These are phyloP conservation scores for Phellinidium pouzarii DNA, from an alignment of 1,284 basidiomycete species.

Conservation along the genomic window DNA sequence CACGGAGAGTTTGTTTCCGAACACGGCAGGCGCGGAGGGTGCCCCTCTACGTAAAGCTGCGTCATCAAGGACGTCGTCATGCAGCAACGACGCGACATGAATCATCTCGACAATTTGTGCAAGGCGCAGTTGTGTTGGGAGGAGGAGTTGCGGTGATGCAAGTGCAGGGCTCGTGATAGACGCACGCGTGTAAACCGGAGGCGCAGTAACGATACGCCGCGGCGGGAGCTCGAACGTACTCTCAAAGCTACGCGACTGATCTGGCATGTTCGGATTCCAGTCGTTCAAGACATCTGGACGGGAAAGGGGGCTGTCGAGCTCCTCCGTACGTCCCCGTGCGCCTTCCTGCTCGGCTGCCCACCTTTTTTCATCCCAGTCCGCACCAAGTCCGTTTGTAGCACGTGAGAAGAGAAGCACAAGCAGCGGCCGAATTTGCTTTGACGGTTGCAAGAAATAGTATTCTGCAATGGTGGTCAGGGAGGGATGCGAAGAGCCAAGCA, in stretches of 20 bases:
- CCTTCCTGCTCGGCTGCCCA: conserved; percentile 40
- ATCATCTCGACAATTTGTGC: conserved; percentile 99
- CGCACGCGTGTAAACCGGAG: conserved; percentile 34
- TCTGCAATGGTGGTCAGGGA: conserved; percentile 83
- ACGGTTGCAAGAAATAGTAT: conserved; percentile 87
- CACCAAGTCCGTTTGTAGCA: conserved; percentile 80
- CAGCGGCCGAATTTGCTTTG: conserved; percentile 88
- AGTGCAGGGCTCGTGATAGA: conserved; percentile 27
- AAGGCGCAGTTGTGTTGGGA: conserved; percentile 87
- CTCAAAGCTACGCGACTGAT: conserved; percentile 53
- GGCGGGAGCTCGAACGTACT: conserved; percentile 38
- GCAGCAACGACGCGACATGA: conserved; percentile 91
- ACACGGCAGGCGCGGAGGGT: conserved; percentile 80
- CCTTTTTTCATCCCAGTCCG: conserved; percentile 42
- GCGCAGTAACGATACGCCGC: conserved; percentile 32
- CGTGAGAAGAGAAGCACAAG: conserved; percentile 87
- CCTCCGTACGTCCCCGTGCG: conserved; percentile 33
- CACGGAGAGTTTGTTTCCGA: conserved; percentile 94
- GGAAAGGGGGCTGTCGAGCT: conserved; percentile 66
- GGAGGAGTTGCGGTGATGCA: conserved; percentile 34
- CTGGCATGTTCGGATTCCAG: conserved; percentile 76
- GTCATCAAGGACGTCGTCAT: conserved; percentile 92
- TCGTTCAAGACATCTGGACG: conserved; percentile 77
- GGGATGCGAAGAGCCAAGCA: conserved; percentile 88
- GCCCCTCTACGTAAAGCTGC: conserved; percentile 78